phyloP scores from a whole-genome alignment of 148 eudicot species.

The Vaccinium macrocarpon region DNA sequence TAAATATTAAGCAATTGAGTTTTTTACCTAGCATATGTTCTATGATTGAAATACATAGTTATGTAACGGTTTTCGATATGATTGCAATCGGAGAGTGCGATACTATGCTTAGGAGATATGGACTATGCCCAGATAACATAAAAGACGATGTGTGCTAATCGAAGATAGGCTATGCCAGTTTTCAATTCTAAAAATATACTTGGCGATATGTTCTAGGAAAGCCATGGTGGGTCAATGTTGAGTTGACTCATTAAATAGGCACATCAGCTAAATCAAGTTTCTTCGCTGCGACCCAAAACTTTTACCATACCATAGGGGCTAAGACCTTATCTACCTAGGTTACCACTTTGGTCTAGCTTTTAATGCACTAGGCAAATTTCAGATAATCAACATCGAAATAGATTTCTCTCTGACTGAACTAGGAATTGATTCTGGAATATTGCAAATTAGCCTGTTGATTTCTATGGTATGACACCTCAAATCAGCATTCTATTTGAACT shows the following conservation, averaged over 20 bases:
- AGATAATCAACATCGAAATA: neutral
- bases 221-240: neutral
- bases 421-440: neutral
- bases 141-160: neutral
- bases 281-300: neutral
- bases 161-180: neutral
- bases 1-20: neutral
- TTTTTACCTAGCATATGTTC: neutral
- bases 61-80: neutral
- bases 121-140: neutral
- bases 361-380: neutral
- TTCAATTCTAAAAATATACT: neutral
- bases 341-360: neutral
- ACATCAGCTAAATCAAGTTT: too few species aligned
- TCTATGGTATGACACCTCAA: neutral
- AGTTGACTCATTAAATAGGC: neutral
- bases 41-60: neutral
- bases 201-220: neutral
- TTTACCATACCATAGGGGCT: neutral
- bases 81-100: neutral
- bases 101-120: neutral
- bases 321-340: neutral
- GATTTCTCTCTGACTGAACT: neutral
- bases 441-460: neutral
- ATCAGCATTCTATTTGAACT: neutral